These are phyloP conservation scores for Colletotrichum sp. DNA, from an alignment of 2,329 filamentous ascomycete species.

Conservation along the genomic window DNA sequence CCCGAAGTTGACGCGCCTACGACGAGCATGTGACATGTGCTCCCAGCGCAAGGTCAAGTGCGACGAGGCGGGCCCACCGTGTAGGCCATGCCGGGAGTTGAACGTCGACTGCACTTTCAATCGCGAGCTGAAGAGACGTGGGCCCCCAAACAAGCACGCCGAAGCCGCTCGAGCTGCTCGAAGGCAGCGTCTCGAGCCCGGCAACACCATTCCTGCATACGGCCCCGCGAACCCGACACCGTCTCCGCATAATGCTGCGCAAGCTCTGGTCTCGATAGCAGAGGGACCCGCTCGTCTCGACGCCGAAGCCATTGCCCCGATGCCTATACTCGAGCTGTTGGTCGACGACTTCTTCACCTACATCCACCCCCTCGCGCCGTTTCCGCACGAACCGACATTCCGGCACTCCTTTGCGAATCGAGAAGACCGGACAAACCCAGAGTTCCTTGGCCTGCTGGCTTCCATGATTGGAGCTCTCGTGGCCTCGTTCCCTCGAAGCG, in stretches of 20 bases:
- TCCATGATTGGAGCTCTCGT: constrained; percentile 79
- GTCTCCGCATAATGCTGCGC: constrained; percentile 51
- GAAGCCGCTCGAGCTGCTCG: constrained; percentile 62
- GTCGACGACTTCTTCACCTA: constrained; percentile 87
- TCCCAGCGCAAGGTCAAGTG: constrained; percentile 68
- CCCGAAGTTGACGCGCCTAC: constrained; percentile 59
- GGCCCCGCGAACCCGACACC: constrained; percentile 31
- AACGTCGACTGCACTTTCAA: constrained; percentile 63
- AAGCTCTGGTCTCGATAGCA: constrained; percentile 52
- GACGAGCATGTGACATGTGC: constrained; percentile 66
- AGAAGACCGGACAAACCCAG: constrained; percentile 68
- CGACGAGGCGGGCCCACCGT: constrained; percentile 61
- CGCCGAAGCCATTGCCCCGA: constrained; percentile 74
- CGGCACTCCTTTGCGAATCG: constrained; percentile 70
- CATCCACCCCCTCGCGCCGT: constrained; percentile 77
- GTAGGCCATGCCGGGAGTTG: constrained; percentile 60
- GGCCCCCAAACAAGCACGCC: constrained; percentile 64
- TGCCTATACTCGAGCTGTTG: constrained; percentile 70
- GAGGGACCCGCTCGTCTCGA: constrained; percentile 48
- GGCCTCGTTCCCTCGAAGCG: constrained; percentile 76
- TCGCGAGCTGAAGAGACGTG: constrained; percentile 62
- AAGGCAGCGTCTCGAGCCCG: constrained; percentile 43
- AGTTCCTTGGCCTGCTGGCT: constrained; percentile 73
- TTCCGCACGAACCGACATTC: constrained; percentile 81
- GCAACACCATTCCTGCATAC: background rate